A percentile compares a stretch with the other conserved stretches of the same genome.
Evolutionary conservation across 2,329 filamentous ascomycete genomes (phyloP).

Genomic region (Clathrospora elynae): DNA sequence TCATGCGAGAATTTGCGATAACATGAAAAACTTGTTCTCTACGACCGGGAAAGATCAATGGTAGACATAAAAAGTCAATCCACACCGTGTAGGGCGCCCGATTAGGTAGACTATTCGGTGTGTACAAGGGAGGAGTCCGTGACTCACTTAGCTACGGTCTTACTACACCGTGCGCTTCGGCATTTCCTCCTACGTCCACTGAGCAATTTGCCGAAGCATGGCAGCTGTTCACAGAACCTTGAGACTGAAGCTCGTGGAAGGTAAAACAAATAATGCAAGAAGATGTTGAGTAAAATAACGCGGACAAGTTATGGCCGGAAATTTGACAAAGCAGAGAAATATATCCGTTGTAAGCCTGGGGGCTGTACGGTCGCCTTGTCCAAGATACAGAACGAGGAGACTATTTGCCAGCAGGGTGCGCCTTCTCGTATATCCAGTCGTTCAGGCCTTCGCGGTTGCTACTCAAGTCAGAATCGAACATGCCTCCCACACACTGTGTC

Average conservation of each 20-base stretch:
- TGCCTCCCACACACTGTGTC: slow-evolving; percentile 23
- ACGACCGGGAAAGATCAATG: too few relatives aligned
- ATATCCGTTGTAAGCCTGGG: not conserved
- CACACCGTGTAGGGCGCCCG: too few relatives aligned
- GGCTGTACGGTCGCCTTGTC: not conserved
- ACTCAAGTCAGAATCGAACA: slow-evolving; percentile 23
- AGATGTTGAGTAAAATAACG: slow-evolving; percentile 1
- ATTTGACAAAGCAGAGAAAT: slow-evolving; percentile 8
- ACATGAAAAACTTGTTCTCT: too few relatives aligned
- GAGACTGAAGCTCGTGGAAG: not conserved
- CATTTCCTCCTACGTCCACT: slow-evolving; percentile 1
- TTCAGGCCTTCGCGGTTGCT: slow-evolving; percentile 87
- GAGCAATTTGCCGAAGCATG: not conserved
- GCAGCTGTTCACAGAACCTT: slow-evolving; percentile 1
- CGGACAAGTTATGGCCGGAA: slow-evolving; percentile 8
- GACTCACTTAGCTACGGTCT: too few relatives aligned
- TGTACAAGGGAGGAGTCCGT: too few relatives aligned
- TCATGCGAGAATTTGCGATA: not conserved
- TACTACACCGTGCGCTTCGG: not conserved
- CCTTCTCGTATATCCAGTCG: slow-evolving; percentile 94
- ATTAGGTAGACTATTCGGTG: too few relatives aligned
- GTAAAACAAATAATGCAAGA: slow-evolving; percentile 8
- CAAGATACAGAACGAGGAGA: not conserved
- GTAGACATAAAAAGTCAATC: too few relatives aligned
- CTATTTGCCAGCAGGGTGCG: slow-evolving; percentile 56